Base-by-base conservation (phyloP, 1,284 basidiomycete genomes). In the Apiotrichum domesticum region DNA sequence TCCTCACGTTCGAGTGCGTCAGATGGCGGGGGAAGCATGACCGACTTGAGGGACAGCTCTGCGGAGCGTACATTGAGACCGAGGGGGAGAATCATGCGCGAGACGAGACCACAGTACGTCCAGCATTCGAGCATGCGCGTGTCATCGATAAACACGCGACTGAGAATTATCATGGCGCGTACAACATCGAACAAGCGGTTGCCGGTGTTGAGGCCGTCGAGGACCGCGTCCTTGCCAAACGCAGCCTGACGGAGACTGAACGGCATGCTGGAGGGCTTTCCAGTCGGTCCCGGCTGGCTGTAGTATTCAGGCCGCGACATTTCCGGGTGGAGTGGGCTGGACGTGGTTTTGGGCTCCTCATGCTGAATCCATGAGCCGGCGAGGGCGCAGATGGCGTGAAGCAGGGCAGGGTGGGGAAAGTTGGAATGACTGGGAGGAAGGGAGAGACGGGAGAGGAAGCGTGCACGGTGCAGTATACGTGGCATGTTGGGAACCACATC, bases 381-480 rank as follows among this genome's bases (percentile, higher is more conserved):
- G 21, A 75, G 61, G 21, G 77, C 72, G 61, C 77, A 77, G 29
- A 80, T 73, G 41, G 76, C 70, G 60, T 80, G 79, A 2, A 80
- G 65, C 9, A 80, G 63, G 1, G 75, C 63, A 1, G 72, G 65
- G 58, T 79, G 77, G 3, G 79, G 79, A 62, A 79, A 80, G 29
- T 73, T 70, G 10, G 65, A 55, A 56, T 79, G 76, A 1, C 75
- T 75, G 1, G 79, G 78, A 0, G 79, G 78, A 8, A 79, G 72
- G 14, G 72, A 66, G 64, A 80, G 66, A 3, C 76, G 70, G 3
- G 74, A 55, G 47, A 78, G 67, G 65, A 80, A 78, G 2, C 72
- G 66, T 1, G 64, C 62, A 6, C 69, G 66, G 59, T 78, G 72
- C 41, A 80, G 61, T 14, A 79, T 61, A 15, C 73, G 67, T 4